Evolutionary conservation across 129 eudicot species (phyloP), one percentile per base, ranked within the genome.

Genomic region (Dittrichia graveolens): DNA sequence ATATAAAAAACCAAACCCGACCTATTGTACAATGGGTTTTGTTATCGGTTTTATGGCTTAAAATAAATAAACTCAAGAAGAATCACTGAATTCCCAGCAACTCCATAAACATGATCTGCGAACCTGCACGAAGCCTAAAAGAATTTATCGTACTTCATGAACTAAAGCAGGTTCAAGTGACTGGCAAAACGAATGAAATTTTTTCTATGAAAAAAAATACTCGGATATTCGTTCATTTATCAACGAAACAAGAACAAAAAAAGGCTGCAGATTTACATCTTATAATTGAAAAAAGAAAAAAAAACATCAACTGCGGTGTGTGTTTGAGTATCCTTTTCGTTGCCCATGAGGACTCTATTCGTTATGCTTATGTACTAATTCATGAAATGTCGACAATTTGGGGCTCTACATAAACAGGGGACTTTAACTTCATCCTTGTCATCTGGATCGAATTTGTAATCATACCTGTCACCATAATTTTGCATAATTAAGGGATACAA

Each of bases 361-460:
- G n/a, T n/a, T 60, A 45, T 37, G 8, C 52, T 19, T 54, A 70
- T 55, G 31, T 75, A 75, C 83, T 84, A 83, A 63, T 89, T 90
- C 87, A 93, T 82, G 50, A 50, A 76, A 65, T 80, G 81, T 69
- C 96, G 83, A 88, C 96, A 93, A 79, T 85, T 86, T 12, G 89
- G 79, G 49, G 98, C 86, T 76, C 76, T 55, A 70, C 98, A 93
- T 19, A 84, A 73, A 75, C 98, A 93, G 6, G 96, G 98, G 12
- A 93, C 92, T 79, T 83, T 89, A 35, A 72, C 84, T 61, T 93
- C 96, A 14, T 93, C 98, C 38, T 45, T 84, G 57, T 87, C 98
- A 37, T 87, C 98, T 0, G 88, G 86, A 57, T 93, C 98, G 56
- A 90, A 93, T 75, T 79, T 66, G 82, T 93, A 93, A 78, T 93